Evolutionary conservation across 2,329 filamentous ascomycete genomes (phyloP).

Genomic region (Exophiala mesophila): DNA sequence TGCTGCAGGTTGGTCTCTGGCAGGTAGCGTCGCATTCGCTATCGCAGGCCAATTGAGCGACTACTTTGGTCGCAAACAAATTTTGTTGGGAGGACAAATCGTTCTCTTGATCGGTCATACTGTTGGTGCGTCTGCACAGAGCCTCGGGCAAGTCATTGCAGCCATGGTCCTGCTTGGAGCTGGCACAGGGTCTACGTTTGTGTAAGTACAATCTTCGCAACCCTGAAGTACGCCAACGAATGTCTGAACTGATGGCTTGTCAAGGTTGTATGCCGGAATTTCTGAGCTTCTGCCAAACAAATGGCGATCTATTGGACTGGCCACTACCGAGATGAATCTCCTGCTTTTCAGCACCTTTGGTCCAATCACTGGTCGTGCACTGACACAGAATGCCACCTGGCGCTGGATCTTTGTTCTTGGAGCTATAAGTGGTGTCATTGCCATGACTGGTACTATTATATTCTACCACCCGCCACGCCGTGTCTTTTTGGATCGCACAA

Average conservation of each 20-base stretch:
- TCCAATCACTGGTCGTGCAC: constrained; percentile 3
- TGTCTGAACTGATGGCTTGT: neutral
- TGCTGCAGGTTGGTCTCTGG: constrained; percentile 5
- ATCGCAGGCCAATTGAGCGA: constrained; percentile 9
- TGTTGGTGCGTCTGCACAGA: constrained; percentile 5
- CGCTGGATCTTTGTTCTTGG: constrained; percentile 7
- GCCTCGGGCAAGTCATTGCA: constrained; percentile 3
- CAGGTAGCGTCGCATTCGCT: constrained; percentile 4
- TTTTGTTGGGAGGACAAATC: constrained; percentile 1
- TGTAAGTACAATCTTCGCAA: neutral
- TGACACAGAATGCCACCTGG: constrained; percentile 5
- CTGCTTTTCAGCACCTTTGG: constrained; percentile 5
- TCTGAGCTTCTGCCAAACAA: constrained; percentile 10
- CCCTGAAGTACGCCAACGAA: neutral
- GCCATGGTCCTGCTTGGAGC: constrained; percentile 9
- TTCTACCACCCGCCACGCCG: constrained; percentile 8
- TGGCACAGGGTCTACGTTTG: constrained; percentile 3
- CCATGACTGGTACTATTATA: constrained; percentile 3
- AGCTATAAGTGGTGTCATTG: constrained; percentile 7
- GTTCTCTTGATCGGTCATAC: constrained; percentile 5
- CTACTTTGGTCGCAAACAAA: constrained; percentile 4
- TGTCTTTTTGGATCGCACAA: neutral
- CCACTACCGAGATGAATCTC: constrained; percentile 5
- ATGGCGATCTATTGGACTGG: constrained; percentile 8
- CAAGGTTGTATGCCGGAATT: constrained; percentile 3